Evolutionary conservation across 2,329 filamentous ascomycete genomes (phyloP).

Genomic region (Ophiosphaerella korrae): DNA sequence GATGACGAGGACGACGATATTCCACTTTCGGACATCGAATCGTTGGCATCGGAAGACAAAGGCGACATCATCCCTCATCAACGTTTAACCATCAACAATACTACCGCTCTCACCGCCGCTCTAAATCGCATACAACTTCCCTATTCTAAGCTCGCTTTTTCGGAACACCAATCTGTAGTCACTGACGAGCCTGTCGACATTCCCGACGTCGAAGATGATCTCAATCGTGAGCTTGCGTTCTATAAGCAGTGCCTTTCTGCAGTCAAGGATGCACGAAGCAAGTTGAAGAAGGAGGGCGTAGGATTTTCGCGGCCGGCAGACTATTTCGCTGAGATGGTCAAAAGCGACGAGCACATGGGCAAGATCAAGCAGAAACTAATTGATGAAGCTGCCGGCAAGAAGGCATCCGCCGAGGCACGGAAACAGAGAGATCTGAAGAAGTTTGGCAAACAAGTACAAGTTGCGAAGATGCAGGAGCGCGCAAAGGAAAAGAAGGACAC

Average conservation of each 20-base stretch:
- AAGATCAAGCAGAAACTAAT: conserved; percentile 92
- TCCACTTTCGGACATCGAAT: conserved; percentile 84
- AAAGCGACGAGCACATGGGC: conserved; percentile 97
- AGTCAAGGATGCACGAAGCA: conserved; percentile 71
- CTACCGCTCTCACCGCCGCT: conserved; percentile 77
- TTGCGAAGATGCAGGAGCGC: conserved; percentile 93
- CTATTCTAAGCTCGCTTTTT: conserved; percentile 74
- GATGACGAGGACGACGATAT: conserved; percentile 74
- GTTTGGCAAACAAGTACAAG: conserved; percentile 97
- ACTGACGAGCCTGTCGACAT: conserved; percentile 73
- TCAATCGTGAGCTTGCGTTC: conserved; percentile 90
- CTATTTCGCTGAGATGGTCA: conserved; percentile 99
- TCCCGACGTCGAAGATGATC: conserved; percentile 84
- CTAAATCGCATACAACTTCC: conserved; percentile 79
- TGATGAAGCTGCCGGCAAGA: conserved; percentile 89
- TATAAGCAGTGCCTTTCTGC: conserved; percentile 87
- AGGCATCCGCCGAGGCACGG: conserved; percentile 87
- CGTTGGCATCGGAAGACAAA: conserved; percentile 76
- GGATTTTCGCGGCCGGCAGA: conserved; percentile 88
- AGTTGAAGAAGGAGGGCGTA: conserved; percentile 79
- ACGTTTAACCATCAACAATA: conserved; percentile 97
- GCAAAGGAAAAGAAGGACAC: conserved; percentile 91
- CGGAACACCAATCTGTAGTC: conserved; percentile 78
- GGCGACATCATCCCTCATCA: conserved; percentile 89
- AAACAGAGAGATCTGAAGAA: conserved; percentile 96